phyloP scores from a whole-genome alignment of 495 filamentous ascomycete genomes.

The Penicillium goetzii region DNA sequence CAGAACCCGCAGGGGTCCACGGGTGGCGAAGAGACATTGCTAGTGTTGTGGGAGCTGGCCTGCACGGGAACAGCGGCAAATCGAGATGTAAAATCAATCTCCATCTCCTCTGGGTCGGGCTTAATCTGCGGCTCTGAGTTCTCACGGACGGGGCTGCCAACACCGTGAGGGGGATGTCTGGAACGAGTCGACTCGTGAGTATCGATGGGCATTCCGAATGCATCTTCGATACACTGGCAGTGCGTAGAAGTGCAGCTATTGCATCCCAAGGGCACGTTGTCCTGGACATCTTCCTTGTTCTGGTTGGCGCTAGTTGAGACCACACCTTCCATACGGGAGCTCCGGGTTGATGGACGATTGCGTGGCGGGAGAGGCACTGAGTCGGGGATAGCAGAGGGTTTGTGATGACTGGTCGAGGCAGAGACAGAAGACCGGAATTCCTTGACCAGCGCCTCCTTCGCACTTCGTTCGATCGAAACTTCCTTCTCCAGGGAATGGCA shows the following conservation, averaged over 20 bases:
- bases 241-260: constrained; percentile 62
- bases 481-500: constrained; percentile 54
- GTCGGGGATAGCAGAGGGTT: constrained; percentile 32
- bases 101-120: constrained; percentile 64
- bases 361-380: constrained; percentile 40
- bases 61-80: constrained; percentile 55
- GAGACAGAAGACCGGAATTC: constrained; percentile 44
- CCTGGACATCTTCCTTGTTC: constrained; percentile 26
- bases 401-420: constrained; percentile 22
- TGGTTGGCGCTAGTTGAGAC: constrained; percentile 18
- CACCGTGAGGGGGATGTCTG: constrained; percentile 39
- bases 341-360: constrained; percentile 27
- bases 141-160: constrained; percentile 38
- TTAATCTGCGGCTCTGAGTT: constrained; percentile 47
- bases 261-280: constrained; percentile 58
- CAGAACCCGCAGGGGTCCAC: constrained; percentile 86
- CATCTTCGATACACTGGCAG: constrained; percentile 75
- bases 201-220: constrained; percentile 50
- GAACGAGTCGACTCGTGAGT: constrained; percentile 32
- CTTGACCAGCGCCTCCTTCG: constrained; percentile 47
- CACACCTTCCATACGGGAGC: constrained; percentile 32
- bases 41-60: constrained; percentile 28
- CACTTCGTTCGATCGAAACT: constrained; percentile 47
- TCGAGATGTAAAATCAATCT: constrained; percentile 73
- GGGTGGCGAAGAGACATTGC: constrained; percentile 42